Evolutionary conservation across 306 rosid species (phyloP), one percentile per base, ranked within the genome.

Genomic region (Cicer pinnatifidum): DNA sequence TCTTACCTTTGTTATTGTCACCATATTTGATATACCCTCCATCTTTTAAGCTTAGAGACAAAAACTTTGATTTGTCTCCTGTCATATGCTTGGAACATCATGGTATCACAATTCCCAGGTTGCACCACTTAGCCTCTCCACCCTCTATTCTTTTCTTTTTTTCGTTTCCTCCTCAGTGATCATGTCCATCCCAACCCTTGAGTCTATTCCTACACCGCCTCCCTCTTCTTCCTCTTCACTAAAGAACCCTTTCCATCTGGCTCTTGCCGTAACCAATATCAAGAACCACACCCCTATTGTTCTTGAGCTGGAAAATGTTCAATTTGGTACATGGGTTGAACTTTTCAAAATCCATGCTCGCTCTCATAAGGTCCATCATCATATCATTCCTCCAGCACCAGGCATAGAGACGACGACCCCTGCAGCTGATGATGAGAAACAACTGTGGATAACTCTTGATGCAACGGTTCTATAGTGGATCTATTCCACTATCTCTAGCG

Each of bases 271-370:
- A 9, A 13, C 69, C 35, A 63, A 63, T 13, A 62, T 62, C n/a
- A 62, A 62, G 68, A 62, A 62, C 50, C 68, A 62, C 17, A 39
- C 39, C 48, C 11, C 35, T 9, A 15, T 63, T 7, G 3, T 15
- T 15, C 35, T 44, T 11, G 56, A 67, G 17, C 6, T 67, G 56
- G 71, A 67, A 20, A 44, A 45, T 11, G 20, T 44, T 20, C 56
- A 67, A 11, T 67, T 19, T 67, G 56, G 19, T 0, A 67, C 43
- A 4, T 63, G 69, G 69, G 68, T 12, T 15, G 69, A 63, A 63
- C 69, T 63, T 5, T 63, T 63, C 50, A 40, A 45, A 20, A 44
- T 70, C 19, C 63, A 70, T 6, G 50, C 39, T 1, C 12, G 8
- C 2, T 70, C 64, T 8, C 64, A 70, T 10, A 37, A 35, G 60